Evolutionary conservation across 1,284 basidiomycete genomes (phyloP).

Genomic region (Peniophora sp.): DNA sequence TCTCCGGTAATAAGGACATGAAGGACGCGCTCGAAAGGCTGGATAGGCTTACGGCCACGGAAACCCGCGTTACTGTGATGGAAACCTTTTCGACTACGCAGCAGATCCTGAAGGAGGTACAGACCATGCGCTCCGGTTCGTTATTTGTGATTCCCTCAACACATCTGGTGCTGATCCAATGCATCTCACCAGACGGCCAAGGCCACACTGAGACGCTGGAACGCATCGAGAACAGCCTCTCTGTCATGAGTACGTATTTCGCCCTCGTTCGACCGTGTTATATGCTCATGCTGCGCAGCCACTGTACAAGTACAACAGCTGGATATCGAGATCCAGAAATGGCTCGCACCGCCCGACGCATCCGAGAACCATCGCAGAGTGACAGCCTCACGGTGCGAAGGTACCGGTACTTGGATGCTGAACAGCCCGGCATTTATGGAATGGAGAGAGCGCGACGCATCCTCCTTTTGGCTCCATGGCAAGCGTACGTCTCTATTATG

Average conservation of each 20-base stretch:
- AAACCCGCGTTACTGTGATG: background rate
- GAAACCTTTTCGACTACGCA: conserved; percentile 4
- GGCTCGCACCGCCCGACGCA: conserved; percentile 5
- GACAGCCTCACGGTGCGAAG: background rate
- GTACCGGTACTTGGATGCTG: conserved; percentile 6
- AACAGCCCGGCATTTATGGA: background rate
- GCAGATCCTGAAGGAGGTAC: conserved; percentile 2
- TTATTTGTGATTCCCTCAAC: too few relatives aligned
- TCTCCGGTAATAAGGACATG: background rate
- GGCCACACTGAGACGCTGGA: background rate
- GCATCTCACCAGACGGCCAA: too few relatives aligned
- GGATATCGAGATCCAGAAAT: background rate
- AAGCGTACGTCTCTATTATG: background rate
- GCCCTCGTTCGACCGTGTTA: background rate
- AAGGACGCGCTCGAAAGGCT: background rate
- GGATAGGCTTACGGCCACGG: conserved; percentile 1
- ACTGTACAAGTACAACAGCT: background rate
- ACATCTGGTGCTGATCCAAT: too few relatives aligned
- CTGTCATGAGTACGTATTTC: background rate
- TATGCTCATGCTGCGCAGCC: background rate
- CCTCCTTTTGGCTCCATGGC: conserved; percentile 5
- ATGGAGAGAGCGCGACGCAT: conserved; percentile 3
- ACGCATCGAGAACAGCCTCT: background rate
- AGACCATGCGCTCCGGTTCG: background rate
- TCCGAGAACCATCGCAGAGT: conserved; percentile 2